phyloP scores from a whole-genome alignment of 106 monocot genomes.

The Posidonia australis region DNA sequence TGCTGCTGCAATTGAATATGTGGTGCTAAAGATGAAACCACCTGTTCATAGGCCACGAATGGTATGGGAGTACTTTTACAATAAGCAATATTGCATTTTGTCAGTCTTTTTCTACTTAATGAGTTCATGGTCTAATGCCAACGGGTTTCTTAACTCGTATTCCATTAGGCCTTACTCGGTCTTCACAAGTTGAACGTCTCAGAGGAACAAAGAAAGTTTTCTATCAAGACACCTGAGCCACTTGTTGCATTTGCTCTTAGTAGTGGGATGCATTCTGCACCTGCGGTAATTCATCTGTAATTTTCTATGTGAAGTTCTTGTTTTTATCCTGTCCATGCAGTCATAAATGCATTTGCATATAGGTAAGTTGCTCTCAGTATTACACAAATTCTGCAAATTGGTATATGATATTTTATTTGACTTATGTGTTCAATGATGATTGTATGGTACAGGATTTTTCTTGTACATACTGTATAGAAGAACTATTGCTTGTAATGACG shows the following conservation, averaged over 20 bases:
- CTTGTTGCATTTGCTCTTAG: slow-evolving; percentile 73
- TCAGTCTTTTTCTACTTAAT: not conserved
- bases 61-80: slow-evolving; percentile 22
- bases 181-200: slow-evolving; percentile 73
- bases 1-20: slow-evolving; percentile 79
- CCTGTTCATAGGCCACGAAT: slow-evolving; percentile 64
- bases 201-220: slow-evolving; percentile 61
- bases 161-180: slow-evolving; percentile 52
- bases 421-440: no score
- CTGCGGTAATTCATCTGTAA: slow-evolving; percentile 41
- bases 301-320: not conserved
- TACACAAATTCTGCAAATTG: no score
- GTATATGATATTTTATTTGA: no score
- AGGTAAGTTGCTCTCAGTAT: no score
- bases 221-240: slow-evolving; percentile 40
- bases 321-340: no score
- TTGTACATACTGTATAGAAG: no score
- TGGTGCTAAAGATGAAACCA: slow-evolving; percentile 69
- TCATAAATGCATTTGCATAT: no score
- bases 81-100: not conserved
- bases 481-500: no score
- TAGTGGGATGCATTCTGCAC: slow-evolving; percentile 74
- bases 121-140: not conserved
- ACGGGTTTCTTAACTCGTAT: not conserved
- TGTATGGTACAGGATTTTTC: no score